Evolutionary conservation across 1,284 basidiomycete genomes (phyloP), one percentile per base, ranked within the genome.

Genomic region (Rhizoctonia solani): DNA sequence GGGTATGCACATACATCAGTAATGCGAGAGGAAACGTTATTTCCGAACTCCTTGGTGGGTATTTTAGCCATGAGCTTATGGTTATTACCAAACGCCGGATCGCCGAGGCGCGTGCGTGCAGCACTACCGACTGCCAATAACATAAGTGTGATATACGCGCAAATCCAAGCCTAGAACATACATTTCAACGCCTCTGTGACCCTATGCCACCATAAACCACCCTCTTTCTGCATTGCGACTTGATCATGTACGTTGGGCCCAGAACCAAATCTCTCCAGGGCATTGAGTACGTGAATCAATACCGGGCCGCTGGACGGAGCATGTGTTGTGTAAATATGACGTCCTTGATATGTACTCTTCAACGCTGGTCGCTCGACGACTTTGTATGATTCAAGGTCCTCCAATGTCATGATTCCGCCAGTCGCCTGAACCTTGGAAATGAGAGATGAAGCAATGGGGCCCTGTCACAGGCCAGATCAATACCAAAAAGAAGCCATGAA

Each of bases 301-400:
- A 89, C 89, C 73, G 89, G 86, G 19, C 93, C 93, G 29, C 87
- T 92, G 3, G 90, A 88, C 4, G 95, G 95, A 9, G 91, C 87
- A 73, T 86, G 85, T 0, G 90, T 85, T 0, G 92, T 94, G 77
- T 93, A 97, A 25, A 98, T 82, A 68, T 85, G 92, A 72, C 86
- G 85, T 47, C 87, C 87, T 27, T 82, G 81, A 77, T 92, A 98
- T 0, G 82, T 85, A 3, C 92, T 90, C 73, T 87, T 75, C 44
- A 97, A 79, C 3, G 96, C 91, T 34, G 80, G 86, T 66, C 83
- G 79, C n/a, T 93, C 85, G 56, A 85, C 83, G 25, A 90, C 87
- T 30, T 79, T 75, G 77, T 95, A 99, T 16, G 79, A 79, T 58
- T 80, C 80, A 30, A 96, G 77, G 76, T 96, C 93, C 56, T 81